Percentiles rank a stretch among this genome's conserved stretches.
phyloP scores from a whole-genome alignment of 2,329 filamentous ascomycete genomes.

The Aphanoascus verrucosus region DNA sequence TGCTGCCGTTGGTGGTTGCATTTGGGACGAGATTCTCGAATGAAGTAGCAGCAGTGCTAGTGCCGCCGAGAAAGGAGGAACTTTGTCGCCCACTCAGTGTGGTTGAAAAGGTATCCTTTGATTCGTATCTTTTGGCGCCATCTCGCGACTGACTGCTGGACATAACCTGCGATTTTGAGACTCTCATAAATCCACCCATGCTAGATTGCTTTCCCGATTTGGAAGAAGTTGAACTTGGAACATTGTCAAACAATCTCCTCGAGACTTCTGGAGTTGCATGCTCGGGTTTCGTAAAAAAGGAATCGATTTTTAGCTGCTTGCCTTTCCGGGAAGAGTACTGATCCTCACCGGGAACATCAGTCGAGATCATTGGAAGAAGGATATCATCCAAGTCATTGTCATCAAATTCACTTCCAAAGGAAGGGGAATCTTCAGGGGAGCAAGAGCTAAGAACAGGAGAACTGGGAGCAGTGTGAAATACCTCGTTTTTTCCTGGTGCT shows the following conservation, averaged over 20 bases:
- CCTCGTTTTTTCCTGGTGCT: constrained; percentile 16
- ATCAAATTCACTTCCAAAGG: constrained; percentile 14
- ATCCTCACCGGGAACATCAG: constrained; percentile 17
- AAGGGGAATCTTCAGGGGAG: not conserved
- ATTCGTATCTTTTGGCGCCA: not conserved
- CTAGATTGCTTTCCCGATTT: not conserved
- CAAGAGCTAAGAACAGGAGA: constrained; percentile 14
- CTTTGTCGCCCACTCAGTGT: not conserved
- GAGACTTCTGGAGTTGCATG: not conserved
- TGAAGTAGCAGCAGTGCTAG: constrained; percentile 12
- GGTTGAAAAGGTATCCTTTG: constrained; percentile 8
- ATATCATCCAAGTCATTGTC: constrained; percentile 16
- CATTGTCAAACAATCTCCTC: not conserved
- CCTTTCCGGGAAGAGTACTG: constrained; percentile 15
- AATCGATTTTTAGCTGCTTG: constrained; percentile 17
- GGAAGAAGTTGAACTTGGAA: not conserved
- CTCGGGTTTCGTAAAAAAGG: not conserved
- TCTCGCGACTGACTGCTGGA: not conserved
- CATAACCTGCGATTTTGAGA: not conserved
- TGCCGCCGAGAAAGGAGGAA: constrained; percentile 4
- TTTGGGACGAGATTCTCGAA: constrained; percentile 1
- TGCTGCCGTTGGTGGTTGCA: not conserved
- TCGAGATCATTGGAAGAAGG: constrained; percentile 12
- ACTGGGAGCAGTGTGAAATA: constrained; percentile 22
- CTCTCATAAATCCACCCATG: constrained; percentile 5